Base-by-base conservation (phyloP, 2,329 filamentous ascomycete species). In the Aspergillus brunneoviolaceus region DNA sequence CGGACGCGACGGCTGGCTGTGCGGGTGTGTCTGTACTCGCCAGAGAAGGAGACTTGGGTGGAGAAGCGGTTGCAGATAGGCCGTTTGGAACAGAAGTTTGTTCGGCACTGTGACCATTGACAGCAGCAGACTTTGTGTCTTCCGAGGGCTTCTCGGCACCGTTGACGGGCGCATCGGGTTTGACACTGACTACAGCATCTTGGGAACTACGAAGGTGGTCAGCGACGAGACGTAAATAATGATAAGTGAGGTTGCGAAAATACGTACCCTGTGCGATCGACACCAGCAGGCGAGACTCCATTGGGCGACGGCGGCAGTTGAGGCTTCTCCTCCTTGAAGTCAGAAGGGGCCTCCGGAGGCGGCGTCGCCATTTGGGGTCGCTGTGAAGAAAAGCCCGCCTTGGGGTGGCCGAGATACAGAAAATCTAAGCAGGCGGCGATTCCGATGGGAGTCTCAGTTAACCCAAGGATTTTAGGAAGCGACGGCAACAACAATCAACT, bases 271-370 rank as follows among this genome's bases (percentile, higher is more conserved):
- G 63, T 66, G 47, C 64, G 61, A 56, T 60, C 65, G 45, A 69
- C 55, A 31, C 72, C 72, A 45, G 65, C 61, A 29, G 71, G 67
- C n/a, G 74, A 65, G 31, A 59, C 64, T 53, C 70, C 74, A 61
- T 70, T 74, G 25, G 73, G 70, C 58, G 73, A 71, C 49, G 73
- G 73, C 58, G 73, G 72, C 57, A 76, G 66, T 67, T 76, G 74
- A 67, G 74, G 72, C 70, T 77, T 78, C 63, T 76, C 74, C 70
- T 77, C 74, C 70, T 75, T 77, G 42, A 74, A 57, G 42, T 70
- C 59, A 59, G 72, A 65, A 67, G 72, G 60, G 60, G 69, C 74
- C 72, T 78, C 76, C 55, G 76, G 75, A 67, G 76, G 76, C 70
- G 76, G 76, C 55, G 76, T 78, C 68, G 76, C 76, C 76, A 78